Conservation (phyloP, 768 basidiomycete species). For the Naematelia encephala region DNA sequence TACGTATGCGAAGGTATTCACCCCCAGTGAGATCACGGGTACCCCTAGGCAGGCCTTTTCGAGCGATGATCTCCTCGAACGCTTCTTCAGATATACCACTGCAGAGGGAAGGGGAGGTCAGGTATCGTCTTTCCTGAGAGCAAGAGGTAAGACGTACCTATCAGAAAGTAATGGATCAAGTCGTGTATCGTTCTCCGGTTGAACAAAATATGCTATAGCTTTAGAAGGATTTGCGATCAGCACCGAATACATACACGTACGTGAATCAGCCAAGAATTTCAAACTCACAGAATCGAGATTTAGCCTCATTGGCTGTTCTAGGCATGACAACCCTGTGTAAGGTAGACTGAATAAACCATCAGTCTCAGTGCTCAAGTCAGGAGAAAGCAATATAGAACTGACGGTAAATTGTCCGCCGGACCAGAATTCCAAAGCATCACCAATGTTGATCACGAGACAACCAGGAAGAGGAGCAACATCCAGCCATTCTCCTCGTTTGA, state of each 20-base stretch:
- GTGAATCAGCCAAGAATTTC: not conserved
- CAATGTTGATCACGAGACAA: slow-evolving; percentile 23
- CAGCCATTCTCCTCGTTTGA: slow-evolving; percentile 23
- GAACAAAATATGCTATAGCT: slow-evolving; percentile 38
- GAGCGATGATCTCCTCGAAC: slow-evolving; percentile 9
- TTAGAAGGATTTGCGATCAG: not conserved
- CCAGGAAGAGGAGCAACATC: slow-evolving; percentile 28
- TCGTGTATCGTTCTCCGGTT: slow-evolving; percentile 24
- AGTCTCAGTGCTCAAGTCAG: slow-evolving; percentile 3
- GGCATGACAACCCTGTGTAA: slow-evolving; percentile 34
- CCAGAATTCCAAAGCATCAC: slow-evolving; percentile 26
- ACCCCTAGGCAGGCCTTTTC: slow-evolving; percentile 13
- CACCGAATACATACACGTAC: not conserved
- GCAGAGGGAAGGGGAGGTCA: too few relatives aligned
- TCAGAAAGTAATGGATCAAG: slow-evolving; percentile 3
- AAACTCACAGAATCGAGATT: slow-evolving; percentile 22
- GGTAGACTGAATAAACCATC: slow-evolving; percentile 18
- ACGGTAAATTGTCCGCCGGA: slow-evolving; percentile 2
- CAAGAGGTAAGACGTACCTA: not conserved
- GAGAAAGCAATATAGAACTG: not conserved
- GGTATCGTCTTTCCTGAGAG: not conserved
- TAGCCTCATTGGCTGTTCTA: slow-evolving; percentile 10
- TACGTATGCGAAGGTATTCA: slow-evolving; percentile 9
- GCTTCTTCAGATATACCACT: not conserved
- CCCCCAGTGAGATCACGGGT: slow-evolving; percentile 9